Conservation (phyloP, 495 filamentous ascomycete genomes). For the Penicillium angulare region DNA sequence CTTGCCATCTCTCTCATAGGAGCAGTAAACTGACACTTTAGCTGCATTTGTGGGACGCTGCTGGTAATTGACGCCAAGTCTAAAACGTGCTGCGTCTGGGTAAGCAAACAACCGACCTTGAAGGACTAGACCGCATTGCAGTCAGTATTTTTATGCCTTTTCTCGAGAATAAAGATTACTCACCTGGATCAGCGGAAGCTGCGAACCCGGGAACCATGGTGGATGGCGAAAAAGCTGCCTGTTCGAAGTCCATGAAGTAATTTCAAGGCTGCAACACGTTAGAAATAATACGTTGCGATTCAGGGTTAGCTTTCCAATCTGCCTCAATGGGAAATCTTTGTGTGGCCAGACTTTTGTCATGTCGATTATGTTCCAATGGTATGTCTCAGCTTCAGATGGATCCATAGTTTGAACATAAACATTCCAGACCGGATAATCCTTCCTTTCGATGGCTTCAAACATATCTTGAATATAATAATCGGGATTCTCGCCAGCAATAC, state of each 20-base stretch:
- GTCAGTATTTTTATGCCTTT: slow-evolving; percentile 17
- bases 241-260: not conserved
- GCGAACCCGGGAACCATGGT: slow-evolving; percentile 34
- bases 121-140: slow-evolving; percentile 40
- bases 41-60: slow-evolving; percentile 38
- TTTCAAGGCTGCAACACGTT: not conserved
- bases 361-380: slow-evolving; percentile 41
- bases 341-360: slow-evolving; percentile 41
- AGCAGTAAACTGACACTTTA: slow-evolving; percentile 53
- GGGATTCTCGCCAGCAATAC: slow-evolving; percentile 49
- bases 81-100: slow-evolving; percentile 63
- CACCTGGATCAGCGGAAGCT: slow-evolving; percentile 41
- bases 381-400: slow-evolving; percentile 30
- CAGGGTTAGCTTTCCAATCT: slow-evolving; percentile 36
- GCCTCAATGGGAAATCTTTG: slow-evolving; percentile 32
- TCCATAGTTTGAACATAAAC: slow-evolving; percentile 50
- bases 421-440: slow-evolving; percentile 44
- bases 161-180: too few species aligned
- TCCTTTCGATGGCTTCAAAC: slow-evolving; percentile 33
- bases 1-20: slow-evolving; percentile 65
- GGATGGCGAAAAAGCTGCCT: slow-evolving; percentile 34
- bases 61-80: slow-evolving; percentile 66
- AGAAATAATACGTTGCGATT: slow-evolving; percentile 27
- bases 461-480: slow-evolving; percentile 38
- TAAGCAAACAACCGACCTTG: slow-evolving; percentile 70